Evolutionary conservation across 73 alveolate genomes (phyloP).

Genomic region (Paramecium primaurelia): DNA sequence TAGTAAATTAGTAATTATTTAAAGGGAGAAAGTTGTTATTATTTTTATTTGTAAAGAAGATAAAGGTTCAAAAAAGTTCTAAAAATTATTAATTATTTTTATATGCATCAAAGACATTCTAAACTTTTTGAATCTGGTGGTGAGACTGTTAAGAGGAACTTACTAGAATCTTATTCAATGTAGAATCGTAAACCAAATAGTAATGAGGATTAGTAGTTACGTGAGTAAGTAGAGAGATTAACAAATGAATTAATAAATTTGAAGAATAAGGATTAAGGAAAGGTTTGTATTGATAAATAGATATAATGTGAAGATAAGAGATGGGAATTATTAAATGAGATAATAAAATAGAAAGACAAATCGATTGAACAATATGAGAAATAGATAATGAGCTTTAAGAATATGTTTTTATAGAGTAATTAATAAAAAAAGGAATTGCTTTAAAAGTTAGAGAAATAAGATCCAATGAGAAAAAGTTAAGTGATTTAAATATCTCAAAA

Average conservation of each 20-base stretch:
- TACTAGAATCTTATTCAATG: background rate
- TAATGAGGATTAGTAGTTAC: background rate
- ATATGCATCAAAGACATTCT: background rate
- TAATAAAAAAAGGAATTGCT: background rate
- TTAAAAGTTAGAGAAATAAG: background rate
- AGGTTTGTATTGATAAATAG: background rate
- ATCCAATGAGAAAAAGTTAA: background rate
- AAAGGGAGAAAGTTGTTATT: too few relatives aligned
- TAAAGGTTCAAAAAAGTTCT: background rate
- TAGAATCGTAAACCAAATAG: background rate
- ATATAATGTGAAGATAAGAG: background rate
- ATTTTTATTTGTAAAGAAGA: background rate
- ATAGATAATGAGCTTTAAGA: background rate
- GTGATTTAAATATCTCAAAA: background rate
- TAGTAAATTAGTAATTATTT: too few relatives aligned
- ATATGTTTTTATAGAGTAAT: background rate
- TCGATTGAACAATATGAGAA: background rate
- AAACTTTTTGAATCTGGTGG: constrained; percentile 25
- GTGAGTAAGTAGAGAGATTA: background rate
- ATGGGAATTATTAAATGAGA: background rate
- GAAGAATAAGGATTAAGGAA: background rate
- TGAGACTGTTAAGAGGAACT: background rate
- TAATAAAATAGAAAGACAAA: background rate
- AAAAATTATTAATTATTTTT: background rate
- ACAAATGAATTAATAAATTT: background rate